Conservation (phyloP, 768 basidiomycete species). For the Trametes sanguinea region DNA sequence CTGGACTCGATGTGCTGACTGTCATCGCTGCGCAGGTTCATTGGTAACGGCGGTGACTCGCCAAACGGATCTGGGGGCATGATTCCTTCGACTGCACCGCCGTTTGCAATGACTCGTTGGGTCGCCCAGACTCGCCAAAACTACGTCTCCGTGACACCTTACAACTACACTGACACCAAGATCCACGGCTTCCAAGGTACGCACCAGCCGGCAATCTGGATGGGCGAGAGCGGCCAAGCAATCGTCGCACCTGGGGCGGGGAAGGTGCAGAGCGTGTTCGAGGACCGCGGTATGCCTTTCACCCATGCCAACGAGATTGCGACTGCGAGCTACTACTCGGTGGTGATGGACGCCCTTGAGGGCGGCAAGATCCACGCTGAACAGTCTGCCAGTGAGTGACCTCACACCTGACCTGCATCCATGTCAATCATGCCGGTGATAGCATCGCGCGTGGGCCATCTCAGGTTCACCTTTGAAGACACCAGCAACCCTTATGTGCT, state of each 20-base stretch:
- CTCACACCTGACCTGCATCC: neutral
- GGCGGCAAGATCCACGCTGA: conserved; percentile 54
- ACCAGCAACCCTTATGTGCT: conserved; percentile 56
- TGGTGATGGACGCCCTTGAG: conserved; percentile 51
- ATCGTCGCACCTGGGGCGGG: conserved; percentile 61
- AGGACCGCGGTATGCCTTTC: conserved; percentile 57
- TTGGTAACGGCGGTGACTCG: conserved; percentile 71
- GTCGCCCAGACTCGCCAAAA: conserved; percentile 78
- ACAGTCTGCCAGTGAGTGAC: conserved; percentile 59
- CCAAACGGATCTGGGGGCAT: conserved; percentile 76
- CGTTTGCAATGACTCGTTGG: conserved; percentile 88
- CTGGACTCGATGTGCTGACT: too few relatives aligned
- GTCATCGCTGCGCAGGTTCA: conserved; percentile 41
- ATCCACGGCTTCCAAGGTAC: conserved; percentile 77
- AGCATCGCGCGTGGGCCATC: conserved; percentile 78
- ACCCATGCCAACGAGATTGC: conserved; percentile 53
- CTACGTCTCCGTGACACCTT: conserved; percentile 73
- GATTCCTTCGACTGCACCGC: conserved; percentile 76
- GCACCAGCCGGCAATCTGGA: conserved; percentile 87
- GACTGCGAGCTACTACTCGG: conserved; percentile 56
- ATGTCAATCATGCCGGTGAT: neutral
- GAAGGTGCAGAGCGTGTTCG: conserved; percentile 53
- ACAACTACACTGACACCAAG: conserved; percentile 58
- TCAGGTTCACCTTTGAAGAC: conserved; percentile 65
- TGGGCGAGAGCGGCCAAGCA: conserved; percentile 75